These are phyloP conservation scores for Myxozyma monticola DNA, from an alignment of 805 yeast genomes.

Conservation along the genomic window DNA sequence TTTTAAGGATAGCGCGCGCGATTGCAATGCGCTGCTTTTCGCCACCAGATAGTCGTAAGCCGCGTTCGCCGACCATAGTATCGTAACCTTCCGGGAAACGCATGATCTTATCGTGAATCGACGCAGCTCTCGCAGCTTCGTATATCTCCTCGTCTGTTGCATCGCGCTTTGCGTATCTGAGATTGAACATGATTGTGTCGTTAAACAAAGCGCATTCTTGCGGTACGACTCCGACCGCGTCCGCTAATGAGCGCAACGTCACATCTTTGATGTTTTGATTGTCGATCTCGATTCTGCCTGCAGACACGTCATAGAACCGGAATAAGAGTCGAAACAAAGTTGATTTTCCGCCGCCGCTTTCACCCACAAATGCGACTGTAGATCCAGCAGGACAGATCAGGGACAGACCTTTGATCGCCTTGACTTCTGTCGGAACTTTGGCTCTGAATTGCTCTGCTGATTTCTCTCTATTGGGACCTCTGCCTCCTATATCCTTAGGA, in stretches of 20 bases:
- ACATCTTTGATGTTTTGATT: slow-evolving; percentile 82
- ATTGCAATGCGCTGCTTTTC: slow-evolving; percentile 95
- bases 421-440: too few relatives aligned
- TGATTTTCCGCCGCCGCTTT: slow-evolving; percentile 94
- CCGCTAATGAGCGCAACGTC: slow-evolving; percentile 71
- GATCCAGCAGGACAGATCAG: slow-evolving; percentile 88
- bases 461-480: too few relatives aligned
- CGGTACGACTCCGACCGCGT: slow-evolving; percentile 86
- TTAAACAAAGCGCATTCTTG: slow-evolving; percentile 96
- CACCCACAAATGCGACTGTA: slow-evolving; percentile 93
- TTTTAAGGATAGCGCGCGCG: slow-evolving; percentile 82
- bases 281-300: slow-evolving; percentile 79
- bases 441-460: too few relatives aligned
- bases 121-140: slow-evolving; percentile 65
- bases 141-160: slow-evolving; percentile 73
- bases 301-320: slow-evolving; percentile 80
- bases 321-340: slow-evolving; percentile 81
- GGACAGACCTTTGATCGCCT: too few relatives aligned
- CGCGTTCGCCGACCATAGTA: slow-evolving; percentile 90
- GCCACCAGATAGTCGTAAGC: slow-evolving; percentile 99
- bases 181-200: slow-evolving; percentile 83
- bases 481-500: too few relatives aligned
- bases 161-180: slow-evolving; percentile 75
- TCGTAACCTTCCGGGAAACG: slow-evolving; percentile 81
- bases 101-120: slow-evolving; percentile 58